phyloP scores from a whole-genome alignment of 2,329 filamentous ascomycete species.

The Botryosphaeria dothidea region DNA sequence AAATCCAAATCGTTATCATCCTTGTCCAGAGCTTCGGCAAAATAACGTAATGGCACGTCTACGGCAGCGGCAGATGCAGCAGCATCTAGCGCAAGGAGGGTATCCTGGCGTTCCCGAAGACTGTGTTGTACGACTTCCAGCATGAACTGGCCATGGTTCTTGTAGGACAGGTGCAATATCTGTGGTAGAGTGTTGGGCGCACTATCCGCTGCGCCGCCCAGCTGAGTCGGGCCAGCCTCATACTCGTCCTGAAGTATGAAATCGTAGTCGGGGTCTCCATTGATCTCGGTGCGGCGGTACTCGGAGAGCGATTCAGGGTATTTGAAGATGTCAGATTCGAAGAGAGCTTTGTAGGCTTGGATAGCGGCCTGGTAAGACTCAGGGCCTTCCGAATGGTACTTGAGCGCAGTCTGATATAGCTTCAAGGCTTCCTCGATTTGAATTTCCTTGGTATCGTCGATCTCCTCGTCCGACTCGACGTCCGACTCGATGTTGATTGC shows the following conservation, averaged over 20 bases:
- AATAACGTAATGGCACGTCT: conserved; percentile 45
- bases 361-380: conserved; percentile 73
- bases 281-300: conserved; percentile 68
- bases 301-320: conserved; percentile 87
- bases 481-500: conserved; percentile 94
- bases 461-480: conserved; percentile 83
- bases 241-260: conserved; percentile 40
- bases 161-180: conserved; percentile 89
- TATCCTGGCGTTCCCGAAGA: conserved; percentile 35
- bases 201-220: conserved; percentile 66
- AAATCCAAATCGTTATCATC: conserved; percentile 66
- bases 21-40: conserved; percentile 63
- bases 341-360: conserved; percentile 79
- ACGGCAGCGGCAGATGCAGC: conserved; percentile 44
- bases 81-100: conserved; percentile 27
- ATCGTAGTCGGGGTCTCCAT: conserved; percentile 48
- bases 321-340: conserved; percentile 90
- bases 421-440: conserved; percentile 97
- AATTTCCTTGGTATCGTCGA: conserved; percentile 93
- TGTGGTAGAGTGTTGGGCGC: conserved; percentile 81
- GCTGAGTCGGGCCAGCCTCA: conserved; percentile 44
- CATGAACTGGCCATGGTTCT: conserved; percentile 90
- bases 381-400: conserved; percentile 85
- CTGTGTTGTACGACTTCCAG: conserved; percentile 71
- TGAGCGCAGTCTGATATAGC: conserved; percentile 87